Percentiles rank a stretch among this genome's conserved stretches.
Conservation (phyloP, 495 filamentous ascomycete genomes). For the Penicillium taxi region DNA sequence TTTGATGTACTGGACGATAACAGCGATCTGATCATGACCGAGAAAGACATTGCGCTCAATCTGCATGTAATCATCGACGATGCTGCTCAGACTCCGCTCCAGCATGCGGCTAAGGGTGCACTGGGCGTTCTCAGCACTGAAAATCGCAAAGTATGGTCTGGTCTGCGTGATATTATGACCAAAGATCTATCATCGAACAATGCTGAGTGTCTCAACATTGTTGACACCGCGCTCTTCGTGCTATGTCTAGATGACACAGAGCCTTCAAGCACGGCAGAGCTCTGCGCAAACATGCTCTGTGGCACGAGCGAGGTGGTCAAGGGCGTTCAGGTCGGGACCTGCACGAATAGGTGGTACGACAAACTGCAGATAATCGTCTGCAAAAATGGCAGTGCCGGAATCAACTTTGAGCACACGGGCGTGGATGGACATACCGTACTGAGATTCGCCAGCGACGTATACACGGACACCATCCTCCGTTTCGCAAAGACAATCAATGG, state of each 20-base stretch:
- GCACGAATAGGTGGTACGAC: constrained; percentile 98
- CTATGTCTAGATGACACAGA: constrained; percentile 90
- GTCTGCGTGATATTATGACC: constrained; percentile 80
- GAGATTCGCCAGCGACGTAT: constrained; percentile 90
- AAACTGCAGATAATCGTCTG: constrained; percentile 99
- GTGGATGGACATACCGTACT: constrained; percentile 97
- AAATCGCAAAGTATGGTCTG: constrained; percentile 93
- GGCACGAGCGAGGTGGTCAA: constrained; percentile 85
- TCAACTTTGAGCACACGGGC: constrained; percentile 98
- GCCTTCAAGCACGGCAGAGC: constrained; percentile 64
- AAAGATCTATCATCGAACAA: constrained; percentile 86
- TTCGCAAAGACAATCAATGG: constrained; percentile 96
- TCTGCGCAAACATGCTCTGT: constrained; percentile 97
- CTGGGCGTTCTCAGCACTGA: constrained; percentile 92
- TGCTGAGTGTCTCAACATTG: constrained; percentile 85
- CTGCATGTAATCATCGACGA: constrained; percentile 88
- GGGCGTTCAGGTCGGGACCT: constrained; percentile 93
- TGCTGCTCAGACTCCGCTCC: constrained; percentile 77
- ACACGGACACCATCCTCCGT: constrained; percentile 95
- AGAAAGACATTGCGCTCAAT: constrained; percentile 89
- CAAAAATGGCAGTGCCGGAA: constrained; percentile 94
- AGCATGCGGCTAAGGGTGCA: constrained; percentile 89
- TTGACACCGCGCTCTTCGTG: constrained; percentile 89
- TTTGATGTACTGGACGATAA: constrained; percentile 96
- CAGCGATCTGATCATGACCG: constrained; percentile 91